phyloP scores from a whole-genome alignment of 2,329 filamentous ascomycete genomes.

The Rhexocercosporidium sp. region DNA sequence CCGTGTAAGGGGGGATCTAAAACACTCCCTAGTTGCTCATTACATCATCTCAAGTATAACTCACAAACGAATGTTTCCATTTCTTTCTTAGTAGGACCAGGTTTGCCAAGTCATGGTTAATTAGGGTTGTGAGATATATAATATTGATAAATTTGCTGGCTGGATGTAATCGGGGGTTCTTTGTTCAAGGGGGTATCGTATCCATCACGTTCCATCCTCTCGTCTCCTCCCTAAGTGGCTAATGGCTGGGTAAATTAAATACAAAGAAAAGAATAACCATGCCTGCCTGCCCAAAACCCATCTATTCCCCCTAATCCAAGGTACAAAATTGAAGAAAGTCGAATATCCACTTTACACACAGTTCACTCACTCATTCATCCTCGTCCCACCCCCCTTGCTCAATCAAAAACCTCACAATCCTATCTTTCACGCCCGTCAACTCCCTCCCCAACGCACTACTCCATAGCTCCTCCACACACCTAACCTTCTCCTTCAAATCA shows the following conservation, averaged over 20 bases:
- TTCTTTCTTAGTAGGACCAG: too few relatives aligned
- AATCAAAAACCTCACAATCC: constrained; percentile 75
- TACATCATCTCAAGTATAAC: too few relatives aligned
- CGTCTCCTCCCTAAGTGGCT: background rate
- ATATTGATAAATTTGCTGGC: too few relatives aligned
- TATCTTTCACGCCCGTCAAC: constrained; percentile 73
- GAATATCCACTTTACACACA: background rate
- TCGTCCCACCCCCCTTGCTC: constrained; percentile 83
- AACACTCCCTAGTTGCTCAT: too few relatives aligned
- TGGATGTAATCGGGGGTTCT: too few relatives aligned
- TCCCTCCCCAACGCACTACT: constrained; percentile 80
- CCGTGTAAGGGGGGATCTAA: too few relatives aligned
- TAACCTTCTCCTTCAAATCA: constrained; percentile 92
- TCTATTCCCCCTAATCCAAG: background rate
- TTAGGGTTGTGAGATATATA: too few relatives aligned
- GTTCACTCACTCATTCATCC: constrained; percentile 23
- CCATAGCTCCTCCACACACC: constrained; percentile 91
- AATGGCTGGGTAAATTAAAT: constrained; percentile 1
- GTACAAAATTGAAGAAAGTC: background rate
- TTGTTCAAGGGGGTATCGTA: background rate
- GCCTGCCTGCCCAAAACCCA: background rate
- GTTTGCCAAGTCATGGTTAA: too few relatives aligned
- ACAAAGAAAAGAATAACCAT: constrained; percentile 7
- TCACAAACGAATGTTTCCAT: too few relatives aligned
- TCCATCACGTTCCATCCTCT: constrained; percentile 1